Conservation (phyloP, 257 asterid genomes). For the Salvia rosmarinus region DNA sequence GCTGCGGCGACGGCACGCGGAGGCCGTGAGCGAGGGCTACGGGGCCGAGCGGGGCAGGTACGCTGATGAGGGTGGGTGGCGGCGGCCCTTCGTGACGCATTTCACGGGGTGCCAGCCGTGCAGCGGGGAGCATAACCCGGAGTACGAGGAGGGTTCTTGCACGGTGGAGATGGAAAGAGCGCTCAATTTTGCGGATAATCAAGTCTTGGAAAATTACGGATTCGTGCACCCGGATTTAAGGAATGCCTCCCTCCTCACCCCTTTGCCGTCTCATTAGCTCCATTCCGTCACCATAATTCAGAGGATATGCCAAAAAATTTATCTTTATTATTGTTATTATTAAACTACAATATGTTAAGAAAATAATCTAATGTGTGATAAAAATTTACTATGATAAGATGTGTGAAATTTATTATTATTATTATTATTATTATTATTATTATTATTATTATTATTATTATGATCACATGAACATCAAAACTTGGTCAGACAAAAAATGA, state of each 20-base stretch:
- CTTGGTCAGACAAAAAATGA: too few relatives aligned
- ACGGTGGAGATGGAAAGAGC: slow-evolving; percentile 67
- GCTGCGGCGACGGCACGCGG: slow-evolving; percentile 73
- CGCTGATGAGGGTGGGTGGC: slow-evolving; percentile 30
- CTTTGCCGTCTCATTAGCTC: too few relatives aligned
- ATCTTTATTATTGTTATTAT: too few relatives aligned
- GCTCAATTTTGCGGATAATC: slow-evolving; percentile 72
- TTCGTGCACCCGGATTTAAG: slow-evolving; percentile 48
- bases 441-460: too few relatives aligned
- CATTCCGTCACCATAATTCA: too few relatives aligned
- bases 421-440: too few relatives aligned
- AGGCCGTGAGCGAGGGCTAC: slow-evolving; percentile 50
- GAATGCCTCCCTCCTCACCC: slow-evolving; percentile 26
- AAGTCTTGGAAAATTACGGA: slow-evolving; percentile 63
- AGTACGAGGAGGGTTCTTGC: slow-evolving; percentile 51
- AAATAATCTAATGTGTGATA: too few relatives aligned
- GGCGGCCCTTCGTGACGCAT: slow-evolving; percentile 44
- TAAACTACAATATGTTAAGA: too few relatives aligned
- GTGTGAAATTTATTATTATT: too few relatives aligned
- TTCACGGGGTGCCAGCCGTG: slow-evolving; percentile 89
- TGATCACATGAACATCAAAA: too few relatives aligned
- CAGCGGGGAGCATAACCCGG: slow-evolving; percentile 62
- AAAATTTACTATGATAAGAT: too few relatives aligned
- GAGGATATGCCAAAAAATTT: too few relatives aligned
- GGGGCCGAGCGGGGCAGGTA: slow-evolving; percentile 43